A percentile compares a stretch with the other conserved stretches of the same genome.
These are phyloP conservation scores for Candida odintsovae DNA, from an alignment of 805 yeast genomes.

Conservation along the genomic window DNA sequence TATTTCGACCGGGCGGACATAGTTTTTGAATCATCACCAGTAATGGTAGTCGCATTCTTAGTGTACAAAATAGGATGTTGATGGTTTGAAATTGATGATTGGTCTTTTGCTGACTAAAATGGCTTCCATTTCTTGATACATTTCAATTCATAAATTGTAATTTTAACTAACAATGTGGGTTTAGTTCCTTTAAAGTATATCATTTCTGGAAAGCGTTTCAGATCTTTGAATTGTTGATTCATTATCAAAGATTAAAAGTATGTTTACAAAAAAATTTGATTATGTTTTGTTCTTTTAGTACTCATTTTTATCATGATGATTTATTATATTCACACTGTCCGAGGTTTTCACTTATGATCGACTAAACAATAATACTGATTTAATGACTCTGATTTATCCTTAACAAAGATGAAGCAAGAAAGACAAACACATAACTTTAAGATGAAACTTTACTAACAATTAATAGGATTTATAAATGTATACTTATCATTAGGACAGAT, in stretches of 20 bases:
- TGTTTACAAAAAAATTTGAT: not conserved
- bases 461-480: not conserved
- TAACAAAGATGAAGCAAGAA: slow-evolving; percentile 26
- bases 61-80: slow-evolving; percentile 50
- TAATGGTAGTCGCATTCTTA: slow-evolving; percentile 39
- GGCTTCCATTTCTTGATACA: not conserved
- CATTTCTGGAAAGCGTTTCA: not conserved
- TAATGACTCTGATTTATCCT: slow-evolving; percentile 40
- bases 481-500: not conserved
- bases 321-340: slow-evolving; percentile 52
- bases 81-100: slow-evolving; percentile 44
- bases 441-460: not conserved
- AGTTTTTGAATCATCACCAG: slow-evolving; percentile 28
- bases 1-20: slow-evolving; percentile 49
- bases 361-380: slow-evolving; percentile 40
- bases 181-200: not conserved
- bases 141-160: not conserved
- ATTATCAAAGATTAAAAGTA: not conserved
- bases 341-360: slow-evolving; percentile 32
- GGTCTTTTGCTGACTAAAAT: slow-evolving; percentile 21
- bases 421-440: not conserved
- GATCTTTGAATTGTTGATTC: not conserved
- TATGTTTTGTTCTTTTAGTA: not conserved
- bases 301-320: slow-evolving; percentile 27
- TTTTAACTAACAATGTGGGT: not conserved